Evolutionary conservation across 768 basidiomycete genomes (phyloP).

Genomic region (Phaeotremella skinneri): DNA sequence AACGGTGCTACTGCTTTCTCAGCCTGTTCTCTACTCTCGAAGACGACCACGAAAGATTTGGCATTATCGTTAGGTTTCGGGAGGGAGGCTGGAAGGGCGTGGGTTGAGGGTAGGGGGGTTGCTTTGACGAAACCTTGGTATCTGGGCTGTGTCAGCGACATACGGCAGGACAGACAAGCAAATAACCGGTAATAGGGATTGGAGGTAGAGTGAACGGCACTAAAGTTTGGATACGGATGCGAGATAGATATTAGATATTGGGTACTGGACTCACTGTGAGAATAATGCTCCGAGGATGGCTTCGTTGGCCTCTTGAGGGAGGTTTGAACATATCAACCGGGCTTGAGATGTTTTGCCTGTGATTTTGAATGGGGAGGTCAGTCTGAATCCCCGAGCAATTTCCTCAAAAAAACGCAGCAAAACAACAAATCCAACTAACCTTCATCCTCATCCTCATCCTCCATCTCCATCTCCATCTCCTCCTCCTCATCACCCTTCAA

Average conservation of each 20-base stretch:
- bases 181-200: background rate
- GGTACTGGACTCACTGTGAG: constrained; percentile 69
- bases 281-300: constrained; percentile 82
- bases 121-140: constrained; percentile 78
- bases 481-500: constrained; percentile 64
- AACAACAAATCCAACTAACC: constrained; percentile 12
- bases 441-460: constrained; percentile 66
- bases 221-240: constrained; percentile 9
- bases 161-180: background rate
- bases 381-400: constrained; percentile 17
- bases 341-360: constrained; percentile 14
- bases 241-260: background rate
- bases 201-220: constrained; percentile 2
- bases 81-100: constrained; percentile 31
- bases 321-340: constrained; percentile 59
- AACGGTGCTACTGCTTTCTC: constrained; percentile 74
- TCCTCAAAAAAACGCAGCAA: background rate
- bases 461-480: constrained; percentile 83
- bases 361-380: constrained; percentile 42
- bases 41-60: constrained; percentile 78
- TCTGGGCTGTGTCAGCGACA: constrained; percentile 53
- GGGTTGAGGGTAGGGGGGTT: constrained; percentile 58
- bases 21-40: constrained; percentile 72
- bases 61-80: constrained; percentile 50
- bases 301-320: constrained; percentile 86